Conservation (phyloP, 108 stramenopile species). For the Cyclotella kingstonii region DNA sequence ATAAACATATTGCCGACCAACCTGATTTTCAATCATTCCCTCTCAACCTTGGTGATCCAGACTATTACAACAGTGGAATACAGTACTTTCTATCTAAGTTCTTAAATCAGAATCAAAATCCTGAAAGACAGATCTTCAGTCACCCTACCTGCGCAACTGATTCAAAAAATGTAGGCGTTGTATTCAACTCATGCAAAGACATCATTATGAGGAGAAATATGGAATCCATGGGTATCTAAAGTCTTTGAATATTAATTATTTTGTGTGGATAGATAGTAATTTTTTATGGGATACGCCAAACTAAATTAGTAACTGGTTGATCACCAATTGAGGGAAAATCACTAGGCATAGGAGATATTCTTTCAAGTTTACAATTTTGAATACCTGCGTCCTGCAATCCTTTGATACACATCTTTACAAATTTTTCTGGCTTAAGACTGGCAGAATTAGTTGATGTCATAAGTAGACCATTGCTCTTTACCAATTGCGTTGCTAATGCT, state of each 20-base stretch:
- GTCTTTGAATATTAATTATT: background rate
- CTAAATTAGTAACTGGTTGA: constrained; percentile 73
- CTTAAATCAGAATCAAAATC: constrained; percentile 47
- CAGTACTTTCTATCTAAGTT: constrained; percentile 74
- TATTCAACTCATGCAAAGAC: constrained; percentile 80
- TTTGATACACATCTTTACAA: constrained; percentile 62
- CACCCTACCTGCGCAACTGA: constrained; percentile 77
- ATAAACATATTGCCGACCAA: constrained; percentile 68
- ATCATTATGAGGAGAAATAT: constrained; percentile 70
- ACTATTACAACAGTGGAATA: constrained; percentile 71
- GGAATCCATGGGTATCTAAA: constrained; percentile 46
- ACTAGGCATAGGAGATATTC: constrained; percentile 76
- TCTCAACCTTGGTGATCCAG: constrained; percentile 72
- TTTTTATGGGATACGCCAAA: constrained; percentile 30
- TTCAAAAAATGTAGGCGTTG: constrained; percentile 65
- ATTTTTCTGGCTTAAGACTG: constrained; percentile 61
- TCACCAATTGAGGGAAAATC: constrained; percentile 74
- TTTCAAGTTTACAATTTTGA: constrained; percentile 59
- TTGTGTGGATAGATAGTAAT: background rate
- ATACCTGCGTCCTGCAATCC: constrained; percentile 65
- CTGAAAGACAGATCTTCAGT: constrained; percentile 48
- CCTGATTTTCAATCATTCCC: constrained; percentile 78
- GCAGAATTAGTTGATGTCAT: constrained; percentile 78
- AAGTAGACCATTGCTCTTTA: constrained; percentile 69
- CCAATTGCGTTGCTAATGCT: constrained; percentile 70